These are phyloP conservation scores for Diospyros kaki DNA, from an alignment of 148 eudicot genomes.

Conservation along the genomic window DNA sequence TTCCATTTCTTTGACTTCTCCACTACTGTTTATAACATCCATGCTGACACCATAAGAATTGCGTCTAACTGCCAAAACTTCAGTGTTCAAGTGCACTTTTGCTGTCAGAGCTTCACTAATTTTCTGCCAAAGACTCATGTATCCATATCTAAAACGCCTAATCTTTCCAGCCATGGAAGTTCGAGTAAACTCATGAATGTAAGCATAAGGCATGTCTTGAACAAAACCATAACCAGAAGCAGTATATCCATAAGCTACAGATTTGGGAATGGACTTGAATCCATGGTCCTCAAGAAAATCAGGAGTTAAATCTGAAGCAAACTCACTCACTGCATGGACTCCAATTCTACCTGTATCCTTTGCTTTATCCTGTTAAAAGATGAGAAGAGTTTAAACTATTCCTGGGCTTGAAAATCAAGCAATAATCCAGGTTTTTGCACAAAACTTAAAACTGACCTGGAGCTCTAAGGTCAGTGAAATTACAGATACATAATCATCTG, in stretches of 20 bases:
- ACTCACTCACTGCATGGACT: conserved; percentile 41
- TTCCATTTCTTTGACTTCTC: conserved; percentile 23
- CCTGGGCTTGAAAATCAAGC: neutral
- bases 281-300: conserved; percentile 36
- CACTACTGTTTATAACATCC: conserved; percentile 18
- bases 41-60: conserved; percentile 13
- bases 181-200: conserved; percentile 49
- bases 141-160: conserved; percentile 43
- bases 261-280: conserved; percentile 39
- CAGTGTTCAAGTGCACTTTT: conserved; percentile 33
- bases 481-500: conserved; percentile 45
- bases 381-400: no score
- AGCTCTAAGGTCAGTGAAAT: conserved; percentile 48
- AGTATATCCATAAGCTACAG: conserved; percentile 49
- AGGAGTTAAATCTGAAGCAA: conserved; percentile 46
- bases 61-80: conserved; percentile 36
- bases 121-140: conserved; percentile 40
- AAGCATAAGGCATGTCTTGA: conserved; percentile 59
- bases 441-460: conserved; percentile 30
- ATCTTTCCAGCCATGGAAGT: conserved; percentile 62
- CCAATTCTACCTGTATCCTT: conserved; percentile 36
- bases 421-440: neutral
- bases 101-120: conserved; percentile 34
- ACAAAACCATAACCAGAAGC: conserved; percentile 60
- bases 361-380: conserved; percentile 34